A percentile compares a stretch with the other conserved stretches of the same genome.
Conservation (phyloP, 306 rosid genomes). For the Prinsepia uniflora region DNA sequence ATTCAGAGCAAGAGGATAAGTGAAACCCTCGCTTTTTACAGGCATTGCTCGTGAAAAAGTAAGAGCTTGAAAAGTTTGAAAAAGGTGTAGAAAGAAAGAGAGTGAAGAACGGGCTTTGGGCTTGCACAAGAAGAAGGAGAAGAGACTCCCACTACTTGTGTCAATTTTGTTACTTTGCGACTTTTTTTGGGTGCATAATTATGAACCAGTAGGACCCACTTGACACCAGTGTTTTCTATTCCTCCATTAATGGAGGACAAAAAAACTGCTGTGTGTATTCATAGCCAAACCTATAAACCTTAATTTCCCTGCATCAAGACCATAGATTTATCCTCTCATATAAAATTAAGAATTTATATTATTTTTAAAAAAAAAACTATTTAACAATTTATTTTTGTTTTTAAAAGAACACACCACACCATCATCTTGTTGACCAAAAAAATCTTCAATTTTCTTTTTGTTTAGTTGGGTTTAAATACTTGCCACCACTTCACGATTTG, state of each 20-base stretch:
- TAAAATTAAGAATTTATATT: too few species aligned
- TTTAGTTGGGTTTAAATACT: not conserved
- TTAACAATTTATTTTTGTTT: too few species aligned
- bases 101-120: not conserved
- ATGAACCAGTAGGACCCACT: conserved; percentile 27
- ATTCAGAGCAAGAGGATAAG: conserved; percentile 12
- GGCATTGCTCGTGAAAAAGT: conserved; percentile 60
- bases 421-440: too few species aligned
- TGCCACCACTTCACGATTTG: not conserved
- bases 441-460: not conserved
- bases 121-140: not conserved
- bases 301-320: too few species aligned
- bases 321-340: too few species aligned
- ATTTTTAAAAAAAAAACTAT: too few species aligned
- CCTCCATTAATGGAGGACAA: not conserved
- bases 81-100: conserved; percentile 33
- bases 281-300: too few species aligned
- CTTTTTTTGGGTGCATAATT: conserved; percentile 22
- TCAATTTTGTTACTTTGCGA: conserved; percentile 13
- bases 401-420: too few species aligned
- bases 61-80: conserved; percentile 17
- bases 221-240: not conserved
- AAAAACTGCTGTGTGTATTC: too few species aligned
- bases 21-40: conserved; percentile 36
- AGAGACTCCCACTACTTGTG: not conserved